Conservation (phyloP, 2,329 filamentous ascomycete species). For the Cladosporium cucumerinum region DNA sequence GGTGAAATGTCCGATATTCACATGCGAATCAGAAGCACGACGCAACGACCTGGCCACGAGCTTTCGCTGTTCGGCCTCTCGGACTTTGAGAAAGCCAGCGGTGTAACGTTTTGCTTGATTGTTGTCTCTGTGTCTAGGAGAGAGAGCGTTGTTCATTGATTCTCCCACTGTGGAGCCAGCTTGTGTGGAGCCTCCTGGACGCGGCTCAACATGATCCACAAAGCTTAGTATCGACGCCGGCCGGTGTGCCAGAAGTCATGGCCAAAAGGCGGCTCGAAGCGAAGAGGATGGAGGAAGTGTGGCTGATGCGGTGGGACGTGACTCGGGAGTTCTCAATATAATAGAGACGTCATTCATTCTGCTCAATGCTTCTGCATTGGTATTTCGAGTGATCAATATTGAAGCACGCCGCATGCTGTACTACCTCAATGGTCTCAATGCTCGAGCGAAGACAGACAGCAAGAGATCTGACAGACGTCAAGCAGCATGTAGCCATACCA, state of each 20-base stretch:
- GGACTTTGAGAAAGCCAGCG: background rate
- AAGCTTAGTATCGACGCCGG: constrained; percentile 8
- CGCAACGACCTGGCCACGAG: background rate
- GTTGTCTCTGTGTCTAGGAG: background rate
- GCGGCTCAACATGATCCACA: background rate
- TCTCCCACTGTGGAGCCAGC: background rate
- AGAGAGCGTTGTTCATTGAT: background rate
- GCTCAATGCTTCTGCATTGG: background rate
- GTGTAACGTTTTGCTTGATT: background rate
- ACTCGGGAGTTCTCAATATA: constrained; percentile 4
- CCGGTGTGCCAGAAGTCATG: constrained; percentile 15
- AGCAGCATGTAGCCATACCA: background rate
- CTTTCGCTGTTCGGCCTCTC: constrained; percentile 10
- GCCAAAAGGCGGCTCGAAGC: background rate
- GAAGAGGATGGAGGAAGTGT: background rate
- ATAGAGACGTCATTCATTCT: constrained; percentile 16
- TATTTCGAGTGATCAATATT: background rate
- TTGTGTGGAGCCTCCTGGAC: background rate
- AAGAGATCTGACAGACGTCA: background rate
- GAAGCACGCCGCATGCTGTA: background rate
- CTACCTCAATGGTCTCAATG: background rate
- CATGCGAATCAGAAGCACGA: background rate
- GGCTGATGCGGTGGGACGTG: constrained; percentile 11
- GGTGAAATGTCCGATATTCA: background rate
- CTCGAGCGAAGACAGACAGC: background rate